Conservation (phyloP, 495 filamentous ascomycete species). For the Penicillium goetzii region DNA sequence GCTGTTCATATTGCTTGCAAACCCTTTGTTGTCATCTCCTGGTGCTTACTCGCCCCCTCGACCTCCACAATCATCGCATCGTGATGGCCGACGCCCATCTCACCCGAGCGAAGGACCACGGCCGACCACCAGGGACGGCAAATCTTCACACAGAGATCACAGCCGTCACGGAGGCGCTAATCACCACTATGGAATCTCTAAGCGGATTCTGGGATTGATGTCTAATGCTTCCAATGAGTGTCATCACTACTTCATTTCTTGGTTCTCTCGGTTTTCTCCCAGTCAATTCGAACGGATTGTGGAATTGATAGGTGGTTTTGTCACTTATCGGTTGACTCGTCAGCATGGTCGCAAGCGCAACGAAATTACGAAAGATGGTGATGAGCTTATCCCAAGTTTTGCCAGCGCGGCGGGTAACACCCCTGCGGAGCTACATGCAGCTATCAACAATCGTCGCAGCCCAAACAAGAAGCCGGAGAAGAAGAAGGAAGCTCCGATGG, state of each 20-base stretch:
- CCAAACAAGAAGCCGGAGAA: slow-evolving; percentile 48
- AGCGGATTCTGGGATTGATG: slow-evolving; percentile 80
- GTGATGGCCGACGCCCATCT: slow-evolving; percentile 37
- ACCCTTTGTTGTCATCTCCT: slow-evolving; percentile 67
- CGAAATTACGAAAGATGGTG: slow-evolving; percentile 56
- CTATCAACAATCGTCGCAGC: slow-evolving; percentile 68
- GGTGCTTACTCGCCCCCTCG: slow-evolving; percentile 15
- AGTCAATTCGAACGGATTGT: slow-evolving; percentile 71
- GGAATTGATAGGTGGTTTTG: slow-evolving; percentile 76
- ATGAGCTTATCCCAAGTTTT: slow-evolving; percentile 72
- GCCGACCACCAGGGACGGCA: slow-evolving; percentile 27
- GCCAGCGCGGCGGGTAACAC: slow-evolving; percentile 60
- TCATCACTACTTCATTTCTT: slow-evolving; percentile 82
- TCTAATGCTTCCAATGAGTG: slow-evolving; percentile 76
- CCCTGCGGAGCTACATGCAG: slow-evolving; percentile 76
- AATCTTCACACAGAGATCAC: slow-evolving; percentile 24
- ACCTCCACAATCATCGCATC: slow-evolving; percentile 14
- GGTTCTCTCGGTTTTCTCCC: slow-evolving; percentile 77
- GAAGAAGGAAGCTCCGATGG: slow-evolving; percentile 54
- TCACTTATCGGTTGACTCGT: slow-evolving; percentile 78
- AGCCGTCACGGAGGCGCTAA: slow-evolving; percentile 43
- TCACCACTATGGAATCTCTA: slow-evolving; percentile 81
- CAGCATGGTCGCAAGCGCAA: slow-evolving; percentile 71
- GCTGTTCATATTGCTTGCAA: slow-evolving; percentile 80
- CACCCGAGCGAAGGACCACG: slow-evolving; percentile 30